Conservation (phyloP, 1,284 basidiomycete species). For the Sporisorium exsertum region DNA sequence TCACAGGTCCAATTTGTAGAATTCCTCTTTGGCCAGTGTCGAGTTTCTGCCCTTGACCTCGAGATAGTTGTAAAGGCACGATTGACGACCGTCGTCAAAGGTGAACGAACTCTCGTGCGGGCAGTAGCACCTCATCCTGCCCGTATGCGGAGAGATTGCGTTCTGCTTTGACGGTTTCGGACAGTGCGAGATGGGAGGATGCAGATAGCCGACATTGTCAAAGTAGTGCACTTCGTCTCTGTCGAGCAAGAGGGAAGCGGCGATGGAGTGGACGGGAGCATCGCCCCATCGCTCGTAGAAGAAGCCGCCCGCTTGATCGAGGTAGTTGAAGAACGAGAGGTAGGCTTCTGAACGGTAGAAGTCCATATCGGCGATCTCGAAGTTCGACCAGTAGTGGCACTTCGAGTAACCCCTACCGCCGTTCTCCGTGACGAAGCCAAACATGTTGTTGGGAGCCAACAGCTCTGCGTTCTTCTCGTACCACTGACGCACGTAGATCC, state of each 20-base stretch:
- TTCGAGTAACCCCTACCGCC: conserved; percentile 73
- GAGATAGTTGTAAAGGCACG: conserved; percentile 37
- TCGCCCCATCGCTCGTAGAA: conserved; percentile 80
- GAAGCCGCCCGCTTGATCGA: conserved; percentile 80
- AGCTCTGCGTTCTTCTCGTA: conserved; percentile 77
- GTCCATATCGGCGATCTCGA: conserved; percentile 79
- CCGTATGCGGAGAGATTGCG: conserved; percentile 27
- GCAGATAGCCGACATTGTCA: conserved; percentile 65
- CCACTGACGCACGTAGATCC: conserved; percentile 79
- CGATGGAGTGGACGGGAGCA: conserved; percentile 74
- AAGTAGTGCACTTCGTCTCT: conserved; percentile 58
- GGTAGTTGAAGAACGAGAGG: conserved; percentile 79
- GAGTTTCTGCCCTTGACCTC: conserved; percentile 34
- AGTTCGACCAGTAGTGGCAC: conserved; percentile 78
- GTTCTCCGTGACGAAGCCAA: conserved; percentile 83
- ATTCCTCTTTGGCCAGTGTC: conserved; percentile 12
- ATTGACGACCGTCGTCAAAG: conserved; percentile 32
- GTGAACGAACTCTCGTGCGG: conserved; percentile 39
- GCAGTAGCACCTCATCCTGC: conserved; percentile 34
- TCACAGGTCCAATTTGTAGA: conserved; percentile 22
- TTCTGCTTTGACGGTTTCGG: conserved; percentile 29
- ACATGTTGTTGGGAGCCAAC: conserved; percentile 78
- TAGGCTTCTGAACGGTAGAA: conserved; percentile 85
- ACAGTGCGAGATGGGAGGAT: conserved; percentile 61
- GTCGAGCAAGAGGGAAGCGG: conserved; percentile 59